A percentile compares a stretch with the other conserved stretches of the same genome.
These are phyloP conservation scores for Astrephomene gubernaculifera DNA, from an alignment of 139 green algal species.

Conservation along the genomic window DNA sequence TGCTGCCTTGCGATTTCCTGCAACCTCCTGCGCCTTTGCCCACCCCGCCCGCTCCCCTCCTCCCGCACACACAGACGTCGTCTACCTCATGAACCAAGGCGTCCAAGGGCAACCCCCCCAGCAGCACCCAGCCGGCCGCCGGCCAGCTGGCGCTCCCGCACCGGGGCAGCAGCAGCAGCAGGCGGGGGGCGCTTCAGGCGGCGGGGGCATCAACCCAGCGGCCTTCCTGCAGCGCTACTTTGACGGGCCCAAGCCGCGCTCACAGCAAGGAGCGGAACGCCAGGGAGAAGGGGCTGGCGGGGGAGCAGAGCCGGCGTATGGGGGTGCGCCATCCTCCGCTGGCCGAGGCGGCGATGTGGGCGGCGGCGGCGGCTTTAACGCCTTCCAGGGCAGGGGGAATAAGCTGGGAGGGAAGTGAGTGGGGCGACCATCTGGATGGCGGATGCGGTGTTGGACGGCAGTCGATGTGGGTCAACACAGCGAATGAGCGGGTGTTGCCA, in stretches of 20 bases:
- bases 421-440: too few relatives aligned
- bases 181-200: background rate
- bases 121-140: background rate
- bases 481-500: too few relatives aligned
- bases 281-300: background rate
- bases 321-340: background rate
- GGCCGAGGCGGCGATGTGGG: background rate
- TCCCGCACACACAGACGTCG: background rate
- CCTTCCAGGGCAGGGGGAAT: constrained; percentile 15
- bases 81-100: constrained; percentile 5
- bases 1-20: too few relatives aligned
- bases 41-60: background rate
- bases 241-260: constrained; percentile 8
- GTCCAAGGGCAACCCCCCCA: background rate
- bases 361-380: background rate
- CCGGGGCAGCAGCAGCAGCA: background rate
- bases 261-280: background rate
- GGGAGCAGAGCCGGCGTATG: background rate
- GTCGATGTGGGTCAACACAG: too few relatives aligned
- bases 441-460: too few relatives aligned
- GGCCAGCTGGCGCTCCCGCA: background rate
- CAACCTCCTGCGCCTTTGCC: too few relatives aligned
- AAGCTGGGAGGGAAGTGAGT: constrained; percentile 27
- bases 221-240: constrained; percentile 12
- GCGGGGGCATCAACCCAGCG: background rate